These are phyloP conservation scores for Leccinum boreale DNA, from an alignment of 768 basidiomycete genomes.

Conservation along the genomic window DNA sequence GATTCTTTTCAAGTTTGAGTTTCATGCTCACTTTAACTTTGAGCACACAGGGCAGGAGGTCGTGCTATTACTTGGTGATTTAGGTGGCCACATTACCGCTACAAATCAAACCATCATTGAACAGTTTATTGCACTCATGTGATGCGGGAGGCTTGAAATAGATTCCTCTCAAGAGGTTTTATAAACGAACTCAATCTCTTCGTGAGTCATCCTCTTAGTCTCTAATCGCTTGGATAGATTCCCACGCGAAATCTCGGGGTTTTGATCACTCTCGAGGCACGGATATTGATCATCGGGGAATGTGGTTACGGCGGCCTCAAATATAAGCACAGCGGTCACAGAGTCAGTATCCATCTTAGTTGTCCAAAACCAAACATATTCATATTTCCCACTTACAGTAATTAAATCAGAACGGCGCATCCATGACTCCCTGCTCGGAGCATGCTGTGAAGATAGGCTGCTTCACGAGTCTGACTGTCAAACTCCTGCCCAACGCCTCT, in stretches of 20 bases:
- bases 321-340: slow-evolving; percentile 15
- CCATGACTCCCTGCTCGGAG: not conserved
- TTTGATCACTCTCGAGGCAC: not conserved
- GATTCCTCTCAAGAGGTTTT: not conserved
- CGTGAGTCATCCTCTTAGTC: not conserved
- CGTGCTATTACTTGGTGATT: not conserved
- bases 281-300: slow-evolving; percentile 9
- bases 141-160: not conserved
- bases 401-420: slow-evolving; percentile 13
- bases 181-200: not conserved
- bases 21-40: not conserved
- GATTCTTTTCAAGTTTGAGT: not conserved
- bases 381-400: slow-evolving; percentile 7
- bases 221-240: not conserved
- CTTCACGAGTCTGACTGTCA: slow-evolving; percentile 12
- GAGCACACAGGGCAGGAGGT: not conserved
- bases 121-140: not conserved
- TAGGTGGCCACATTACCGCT: not conserved
- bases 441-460: not conserved
- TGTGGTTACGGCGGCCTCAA: slow-evolving; percentile 13
- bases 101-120: not conserved
- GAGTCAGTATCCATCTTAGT: slow-evolving; percentile 12
- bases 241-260: not conserved
- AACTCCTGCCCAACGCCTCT: slow-evolving; percentile 22
- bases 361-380: not conserved